These are phyloP conservation scores for Lactarius hengduanensis DNA, from an alignment of 768 basidiomycete genomes.

Conservation along the genomic window DNA sequence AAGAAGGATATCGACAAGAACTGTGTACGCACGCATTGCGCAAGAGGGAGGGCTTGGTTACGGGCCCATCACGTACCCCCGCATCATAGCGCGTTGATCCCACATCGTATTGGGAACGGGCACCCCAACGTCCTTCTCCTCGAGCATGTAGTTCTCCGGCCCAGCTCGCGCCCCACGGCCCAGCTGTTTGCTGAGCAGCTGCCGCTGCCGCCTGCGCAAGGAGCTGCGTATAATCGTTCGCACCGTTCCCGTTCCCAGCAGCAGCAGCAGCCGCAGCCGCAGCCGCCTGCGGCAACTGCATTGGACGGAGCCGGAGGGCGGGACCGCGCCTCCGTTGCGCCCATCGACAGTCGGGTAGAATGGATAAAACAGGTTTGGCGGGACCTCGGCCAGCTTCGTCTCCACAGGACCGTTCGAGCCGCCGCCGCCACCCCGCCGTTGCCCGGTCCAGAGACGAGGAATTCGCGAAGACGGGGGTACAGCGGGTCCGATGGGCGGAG, in stretches of 20 bases:
- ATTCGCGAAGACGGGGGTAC: constrained; percentile 1
- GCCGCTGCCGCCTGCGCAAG: constrained; percentile 58
- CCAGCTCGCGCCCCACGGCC: constrained; percentile 54
- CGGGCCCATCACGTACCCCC: constrained; percentile 22
- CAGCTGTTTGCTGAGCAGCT: constrained; percentile 45
- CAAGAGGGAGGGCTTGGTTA: background rate
- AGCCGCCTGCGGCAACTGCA: constrained; percentile 11
- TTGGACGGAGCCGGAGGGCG: background rate
- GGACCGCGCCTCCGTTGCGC: constrained; percentile 26
- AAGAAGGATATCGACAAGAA: background rate
- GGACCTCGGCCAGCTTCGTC: constrained; percentile 59
- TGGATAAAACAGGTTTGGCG: constrained; percentile 70
- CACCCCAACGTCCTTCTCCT: constrained; percentile 51
- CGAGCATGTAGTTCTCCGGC: constrained; percentile 66
- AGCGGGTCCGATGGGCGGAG: constrained; percentile 28
- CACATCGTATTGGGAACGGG: constrained; percentile 17
- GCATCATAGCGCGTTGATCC: constrained; percentile 25
- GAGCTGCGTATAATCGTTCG: constrained; percentile 50
- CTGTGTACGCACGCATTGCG: background rate
- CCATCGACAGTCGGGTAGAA: constrained; percentile 59
- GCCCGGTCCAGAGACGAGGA: constrained; percentile 11
- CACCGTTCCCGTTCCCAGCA: constrained; percentile 23
- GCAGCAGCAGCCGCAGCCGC: constrained; percentile 1
- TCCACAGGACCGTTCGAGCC: constrained; percentile 17
- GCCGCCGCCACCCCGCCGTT: constrained; percentile 1